phyloP scores from a whole-genome alignment of 139 green algal genomes.

The Edaphochlamys debaryana region DNA sequence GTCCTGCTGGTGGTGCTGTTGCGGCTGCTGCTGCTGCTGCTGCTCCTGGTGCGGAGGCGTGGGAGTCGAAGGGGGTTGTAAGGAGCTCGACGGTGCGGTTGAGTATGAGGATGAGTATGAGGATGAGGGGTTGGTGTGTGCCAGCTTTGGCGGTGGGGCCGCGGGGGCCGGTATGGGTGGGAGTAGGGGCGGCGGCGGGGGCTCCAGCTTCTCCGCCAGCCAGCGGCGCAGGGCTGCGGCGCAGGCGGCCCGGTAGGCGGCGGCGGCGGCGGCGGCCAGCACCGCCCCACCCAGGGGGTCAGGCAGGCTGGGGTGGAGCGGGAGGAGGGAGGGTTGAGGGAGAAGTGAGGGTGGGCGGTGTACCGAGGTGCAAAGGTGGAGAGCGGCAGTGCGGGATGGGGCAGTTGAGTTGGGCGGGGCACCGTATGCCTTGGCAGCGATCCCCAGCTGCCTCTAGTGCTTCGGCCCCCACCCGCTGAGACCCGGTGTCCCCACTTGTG shows the following conservation, averaged over 20 bases:
- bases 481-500: too few species aligned
- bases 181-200: too few species aligned
- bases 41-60: neutral
- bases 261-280: neutral
- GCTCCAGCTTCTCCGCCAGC: neutral
- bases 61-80: neutral
- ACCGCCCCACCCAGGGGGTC: neutral
- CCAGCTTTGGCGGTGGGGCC: too few species aligned
- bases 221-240: neutral
- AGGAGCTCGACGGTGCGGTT: too few species aligned
- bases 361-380: neutral
- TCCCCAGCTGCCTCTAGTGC: too few species aligned
- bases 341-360: neutral
- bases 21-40: neutral
- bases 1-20: too few species aligned
- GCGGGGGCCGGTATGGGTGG: too few species aligned
- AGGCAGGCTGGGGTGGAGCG: neutral
- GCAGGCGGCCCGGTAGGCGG: constrained; percentile 8
- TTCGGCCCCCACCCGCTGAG: too few species aligned
- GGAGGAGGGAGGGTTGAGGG: neutral
- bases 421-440: neutral
- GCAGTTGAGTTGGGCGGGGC: neutral
- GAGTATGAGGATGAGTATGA: too few species aligned
- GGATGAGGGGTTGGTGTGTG: too few species aligned
- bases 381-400: too few species aligned